Evolutionary conservation across 1,284 basidiomycete genomes (phyloP), one percentile per base, ranked within the genome.

Genomic region (Pyrrhoderma noxium): DNA sequence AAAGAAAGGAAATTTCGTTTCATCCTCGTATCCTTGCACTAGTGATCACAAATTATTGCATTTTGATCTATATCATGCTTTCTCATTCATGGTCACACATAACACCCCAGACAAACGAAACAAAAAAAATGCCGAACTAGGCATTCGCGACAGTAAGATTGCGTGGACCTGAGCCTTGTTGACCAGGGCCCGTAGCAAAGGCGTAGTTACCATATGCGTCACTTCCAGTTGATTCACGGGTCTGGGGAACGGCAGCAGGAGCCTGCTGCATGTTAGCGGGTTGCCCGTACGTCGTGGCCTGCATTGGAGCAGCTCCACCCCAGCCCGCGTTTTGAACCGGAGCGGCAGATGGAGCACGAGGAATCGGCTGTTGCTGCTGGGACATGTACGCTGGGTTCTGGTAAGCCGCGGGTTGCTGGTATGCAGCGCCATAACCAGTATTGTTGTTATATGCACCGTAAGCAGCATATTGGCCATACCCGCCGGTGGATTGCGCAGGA

Each of bases 131-230:
- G 18, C 21, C 31, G 18, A 3, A 23, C 42, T 34, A 53, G 14
- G 23, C 52, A 19, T 53, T 53, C 19, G 52, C 52, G 23, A 53
- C 45, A 8, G 36, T 48, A 11, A 53, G 41, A 7, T 39, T 43
- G 11, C 47, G 40, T 25, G 52, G 52, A 8, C 21, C 51, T 14
- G 23, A 21, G 8, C 25, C 47, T 37, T 53, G 46, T 25, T 53
- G 52, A 5, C 52, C 52, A 18, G 52, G 52, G 11, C 52, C 52
- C 39, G 41, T 53, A 40, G 52, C 52, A 21, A 36, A 53, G 14
- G 52, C 52, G 39, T 45, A 53, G n/a, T 53, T 46, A 13, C 46
- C 52, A 42, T 53, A 53, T 8, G 47, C 52, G 22, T 53, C 52
- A 13, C 43, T 40, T 19, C 34, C 34, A 7, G 8, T 25, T 43